A percentile compares a stretch with the other conserved stretches of the same genome.
Evolutionary conservation across 2,329 filamentous ascomycete genomes (phyloP).

Genomic region (Phialocephala sp.): DNA sequence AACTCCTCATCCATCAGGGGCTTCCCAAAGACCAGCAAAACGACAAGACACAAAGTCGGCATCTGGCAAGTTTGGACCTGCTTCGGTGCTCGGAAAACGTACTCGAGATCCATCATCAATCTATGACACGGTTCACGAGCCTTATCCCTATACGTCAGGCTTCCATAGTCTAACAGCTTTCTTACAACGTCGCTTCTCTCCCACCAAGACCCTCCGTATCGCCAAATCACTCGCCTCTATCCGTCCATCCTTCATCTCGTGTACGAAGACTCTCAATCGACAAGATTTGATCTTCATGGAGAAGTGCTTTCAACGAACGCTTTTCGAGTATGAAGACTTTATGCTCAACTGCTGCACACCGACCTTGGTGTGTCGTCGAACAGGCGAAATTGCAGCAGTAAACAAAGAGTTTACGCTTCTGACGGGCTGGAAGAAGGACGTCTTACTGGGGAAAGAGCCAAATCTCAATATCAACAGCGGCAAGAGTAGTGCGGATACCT

Average conservation of each 20-base stretch:
- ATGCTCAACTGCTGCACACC: slow-evolving; percentile 88
- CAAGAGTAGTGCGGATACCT: slow-evolving; percentile 53
- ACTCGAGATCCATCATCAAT: slow-evolving; percentile 79
- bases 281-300: slow-evolving; percentile 97
- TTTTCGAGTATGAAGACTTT: slow-evolving; percentile 93
- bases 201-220: slow-evolving; percentile 79
- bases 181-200: slow-evolving; percentile 77
- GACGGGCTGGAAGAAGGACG: slow-evolving; percentile 91
- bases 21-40: slow-evolving; percentile 37
- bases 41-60: slow-evolving; percentile 36
- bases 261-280: slow-evolving; percentile 83
- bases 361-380: slow-evolving; percentile 88
- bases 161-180: slow-evolving; percentile 89
- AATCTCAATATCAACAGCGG: slow-evolving; percentile 83
- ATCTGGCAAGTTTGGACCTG: slow-evolving; percentile 38
- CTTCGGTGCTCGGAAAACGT: slow-evolving; percentile 52
- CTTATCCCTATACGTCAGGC: slow-evolving; percentile 87
- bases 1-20: slow-evolving; percentile 32
- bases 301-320: slow-evolving; percentile 90
- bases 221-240: slow-evolving; percentile 88
- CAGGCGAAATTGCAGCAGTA: slow-evolving; percentile 91
- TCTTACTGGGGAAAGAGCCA: slow-evolving; percentile 83
- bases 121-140: slow-evolving; percentile 87
- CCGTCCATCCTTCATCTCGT: slow-evolving; percentile 90
- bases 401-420: slow-evolving; percentile 97